phyloP scores from a whole-genome alignment of 371 early-diverging fungal species.

The Umbelopsis sp. region DNA sequence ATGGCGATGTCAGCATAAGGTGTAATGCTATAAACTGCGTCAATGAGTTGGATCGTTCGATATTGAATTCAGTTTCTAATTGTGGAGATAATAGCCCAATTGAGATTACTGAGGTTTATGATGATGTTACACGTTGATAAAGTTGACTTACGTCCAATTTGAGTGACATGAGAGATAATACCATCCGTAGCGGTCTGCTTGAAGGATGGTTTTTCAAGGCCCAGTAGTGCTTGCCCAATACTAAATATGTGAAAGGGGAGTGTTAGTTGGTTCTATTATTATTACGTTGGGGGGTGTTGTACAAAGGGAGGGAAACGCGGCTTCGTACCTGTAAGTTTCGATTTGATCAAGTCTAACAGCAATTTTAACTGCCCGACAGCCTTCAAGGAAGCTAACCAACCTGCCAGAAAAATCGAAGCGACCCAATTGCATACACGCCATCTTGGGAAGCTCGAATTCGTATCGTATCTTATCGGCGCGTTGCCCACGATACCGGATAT shows the following conservation, averaged over 20 bases:
- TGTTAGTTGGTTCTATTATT: too few species aligned
- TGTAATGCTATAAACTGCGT: constrained; percentile 1
- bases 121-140: not conserved
- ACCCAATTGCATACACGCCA: constrained; percentile 15
- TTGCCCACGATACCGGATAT: constrained; percentile 10
- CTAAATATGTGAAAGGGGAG: not conserved
- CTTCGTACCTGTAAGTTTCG: constrained; percentile 9
- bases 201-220: not conserved
- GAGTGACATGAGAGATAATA: constrained; percentile 3
- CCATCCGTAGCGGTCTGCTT: not conserved
- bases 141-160: constrained; percentile 12
- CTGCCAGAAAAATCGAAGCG: constrained; percentile 12
- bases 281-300: not conserved
- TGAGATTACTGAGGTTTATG: not conserved
- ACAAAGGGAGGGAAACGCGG: not conserved
- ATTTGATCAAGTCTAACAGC: constrained; percentile 15
- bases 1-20: not conserved
- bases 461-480: constrained; percentile 9
- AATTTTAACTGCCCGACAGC: constrained; percentile 12
- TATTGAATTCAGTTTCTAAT: constrained; percentile 10
- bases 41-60: not conserved
- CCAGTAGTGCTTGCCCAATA: not conserved
- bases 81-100: constrained; percentile 6
- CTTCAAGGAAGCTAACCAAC: constrained; percentile 1
- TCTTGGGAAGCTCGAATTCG: constrained; percentile 15